Evolutionary conservation across 2,329 filamentous ascomycete genomes (phyloP), one percentile per base, ranked within the genome.

Genomic region (Sclerotinia spermophila): DNA sequence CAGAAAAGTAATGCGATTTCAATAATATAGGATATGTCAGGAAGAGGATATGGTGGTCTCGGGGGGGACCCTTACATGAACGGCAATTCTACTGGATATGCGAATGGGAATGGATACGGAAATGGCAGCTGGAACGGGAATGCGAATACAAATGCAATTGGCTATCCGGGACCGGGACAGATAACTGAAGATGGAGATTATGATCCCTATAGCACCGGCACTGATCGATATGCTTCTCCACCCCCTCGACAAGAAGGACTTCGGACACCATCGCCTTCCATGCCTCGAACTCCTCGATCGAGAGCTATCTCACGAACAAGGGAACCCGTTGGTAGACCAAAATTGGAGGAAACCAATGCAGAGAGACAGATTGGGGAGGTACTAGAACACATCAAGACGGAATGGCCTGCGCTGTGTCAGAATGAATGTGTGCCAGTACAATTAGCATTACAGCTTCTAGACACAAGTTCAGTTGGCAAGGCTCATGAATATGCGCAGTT

Each of bases 331-430:
- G 42, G 15, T 8, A 45, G 56, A 61, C n/a, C 67, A 17, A 45
- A 30, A 13, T 73, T 70, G 60, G 71, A 73, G 66, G 76, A 78
- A 69, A 78, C 76, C 68, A 75, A 73, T 64, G 77, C 78, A 30
- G 78, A 78, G 66, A 76, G 73, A 70, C 74, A 77, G 53, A 78
- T 79, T 51, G 77, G 76, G 4, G 74, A 74, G 48, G 87, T 97
- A 2, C 84, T 98, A 64, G 89, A 93, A 75, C 89, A 92, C 75
- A 97, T 99, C 78, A 90, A 94, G 79, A 83, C 87, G 71, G 93
- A 97, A 79, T 99, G 96, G 95, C 91, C 92, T 58, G 91, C 94
- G 75, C 96, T 99, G 92, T 93, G 92, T 74, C 87, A 92, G 76
- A 90, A 91, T 73, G 91, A 96, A 78, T 97, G 94, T 79, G 89